A percentile compares a stretch with the other conserved stretches of the same genome.
These are phyloP conservation scores for Ustilago esculenta DNA, from an alignment of 1,284 basidiomycete genomes.

Conservation along the genomic window DNA sequence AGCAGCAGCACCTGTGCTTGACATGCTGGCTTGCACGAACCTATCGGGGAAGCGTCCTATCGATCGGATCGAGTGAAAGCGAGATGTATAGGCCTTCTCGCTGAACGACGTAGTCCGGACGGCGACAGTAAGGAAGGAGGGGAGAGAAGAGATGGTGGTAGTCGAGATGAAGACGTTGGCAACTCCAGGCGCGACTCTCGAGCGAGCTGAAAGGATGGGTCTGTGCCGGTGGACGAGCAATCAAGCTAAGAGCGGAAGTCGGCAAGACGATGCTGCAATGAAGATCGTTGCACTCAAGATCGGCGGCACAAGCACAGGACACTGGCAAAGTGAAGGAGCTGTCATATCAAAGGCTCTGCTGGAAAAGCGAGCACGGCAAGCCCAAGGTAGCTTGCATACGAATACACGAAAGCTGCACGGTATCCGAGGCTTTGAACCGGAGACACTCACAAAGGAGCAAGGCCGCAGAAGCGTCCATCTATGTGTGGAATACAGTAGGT, in stretches of 20 bases:
- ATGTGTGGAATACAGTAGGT: background rate
- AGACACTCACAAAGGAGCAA: background rate
- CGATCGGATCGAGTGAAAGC: background rate
- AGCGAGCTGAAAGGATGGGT: background rate
- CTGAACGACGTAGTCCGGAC: background rate
- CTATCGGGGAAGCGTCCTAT: slow-evolving; percentile 6
- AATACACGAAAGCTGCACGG: slow-evolving; percentile 13
- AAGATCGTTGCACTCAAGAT: slow-evolving; percentile 30
- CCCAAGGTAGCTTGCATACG: background rate
- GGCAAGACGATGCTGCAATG: slow-evolving; percentile 24
- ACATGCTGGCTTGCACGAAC: slow-evolving; percentile 22
- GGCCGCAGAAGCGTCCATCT: slow-evolving; percentile 17
- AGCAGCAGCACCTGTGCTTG: slow-evolving; percentile 26
- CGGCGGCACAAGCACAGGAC: slow-evolving; percentile 3
- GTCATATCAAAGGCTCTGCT: too few relatives aligned
- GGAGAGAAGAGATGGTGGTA: slow-evolving; percentile 1
- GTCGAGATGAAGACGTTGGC: slow-evolving; percentile 1
- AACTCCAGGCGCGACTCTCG: background rate
- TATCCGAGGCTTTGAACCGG: slow-evolving; percentile 16
- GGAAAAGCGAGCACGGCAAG: background rate
- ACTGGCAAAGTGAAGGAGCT: too few relatives aligned
- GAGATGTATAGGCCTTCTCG: slow-evolving; percentile 1
- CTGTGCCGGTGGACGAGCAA: background rate
- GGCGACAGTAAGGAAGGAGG: background rate
- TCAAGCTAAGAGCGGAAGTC: slow-evolving; percentile 3